Base-by-base conservation (phyloP, 805 yeast genomes). In the Candida silvatica region DNA sequence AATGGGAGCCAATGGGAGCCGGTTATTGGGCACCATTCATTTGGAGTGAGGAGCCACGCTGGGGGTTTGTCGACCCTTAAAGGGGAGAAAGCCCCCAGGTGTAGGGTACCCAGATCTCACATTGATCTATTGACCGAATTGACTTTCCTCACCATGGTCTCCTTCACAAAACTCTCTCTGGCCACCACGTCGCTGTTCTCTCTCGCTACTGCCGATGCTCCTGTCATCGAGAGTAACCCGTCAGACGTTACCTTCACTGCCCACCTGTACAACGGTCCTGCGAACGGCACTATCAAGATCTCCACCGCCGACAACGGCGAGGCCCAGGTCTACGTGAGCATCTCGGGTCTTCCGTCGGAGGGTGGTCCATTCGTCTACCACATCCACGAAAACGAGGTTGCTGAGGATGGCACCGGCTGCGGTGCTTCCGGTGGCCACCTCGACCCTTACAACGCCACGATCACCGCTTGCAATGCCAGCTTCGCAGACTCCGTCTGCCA, bases 331-430 rank as follows among this genome's bases (percentile, higher is more conserved):
- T 78, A 76, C 46, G 72, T 81, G 38, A 85, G 78, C 52, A 62
- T 78, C 47, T 73, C 84, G 17, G 83, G 83, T 4, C 67, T 80
- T 45, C 88, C 87, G 22, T 61, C 63, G 34, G 61, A 61, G 29
- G 79, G 78, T 17, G 87, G 87, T 9, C 79, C 84, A 3, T 81
- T 80, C 55, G 56, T 62, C 24, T 80, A 80, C 53, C 87, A 80
- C 49, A 74, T 80, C 40, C 85, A 80, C 48, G 76, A 76, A 19
- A 46, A 56, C 4, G 65, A 75, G 4, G 71, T 79, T 41, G 73
- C 74, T n/a, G 48, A n/a, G n/a, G n/a, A 49, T 16, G 54, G 58
- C 39, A 71, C 70, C 30, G 58, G 61, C 38, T 80, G 87, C 54
- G 72, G 68, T 20, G 64, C 61, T 8, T 69, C 74, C 16, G 79